Conservation (phyloP, 805 yeast genomes). For the Saccharomyces mikatae region DNA sequence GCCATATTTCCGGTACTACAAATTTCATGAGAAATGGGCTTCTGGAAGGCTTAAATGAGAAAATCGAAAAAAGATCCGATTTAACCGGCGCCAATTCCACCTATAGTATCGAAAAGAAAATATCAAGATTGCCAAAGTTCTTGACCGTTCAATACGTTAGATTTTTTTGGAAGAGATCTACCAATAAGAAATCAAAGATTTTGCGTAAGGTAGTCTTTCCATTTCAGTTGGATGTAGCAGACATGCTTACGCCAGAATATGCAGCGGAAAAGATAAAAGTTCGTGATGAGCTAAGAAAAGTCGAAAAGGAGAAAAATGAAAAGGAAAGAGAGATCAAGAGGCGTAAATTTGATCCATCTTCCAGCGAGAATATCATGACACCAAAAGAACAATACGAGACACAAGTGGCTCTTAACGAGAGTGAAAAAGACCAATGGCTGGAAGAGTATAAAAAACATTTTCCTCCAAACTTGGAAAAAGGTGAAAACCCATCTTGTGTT, state of each 20-base stretch:
- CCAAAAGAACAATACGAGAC: constrained; percentile 51
- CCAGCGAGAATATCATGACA: constrained; percentile 22
- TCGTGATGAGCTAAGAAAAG: constrained; percentile 68
- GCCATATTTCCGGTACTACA: constrained; percentile 80
- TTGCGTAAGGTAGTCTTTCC: constrained; percentile 93
- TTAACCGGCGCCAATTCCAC: constrained; percentile 60
- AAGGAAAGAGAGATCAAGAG: constrained; percentile 64
- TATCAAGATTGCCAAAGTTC: constrained; percentile 76
- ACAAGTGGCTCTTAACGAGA: constrained; percentile 30
- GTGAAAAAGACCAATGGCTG: background rate
- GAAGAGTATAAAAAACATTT: constrained; percentile 37
- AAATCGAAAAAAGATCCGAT: constrained; percentile 70
- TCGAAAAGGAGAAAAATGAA: constrained; percentile 68
- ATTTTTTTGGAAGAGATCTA: constrained; percentile 92
- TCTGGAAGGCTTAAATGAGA: constrained; percentile 62
- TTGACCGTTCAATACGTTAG: constrained; percentile 88
- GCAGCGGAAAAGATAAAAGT: constrained; percentile 56
- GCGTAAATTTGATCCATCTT: constrained; percentile 31
- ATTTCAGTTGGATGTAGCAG: constrained; percentile 80
- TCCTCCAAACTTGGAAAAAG: constrained; percentile 41
- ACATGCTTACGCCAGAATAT: constrained; percentile 73
- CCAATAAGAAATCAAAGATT: constrained; percentile 84
- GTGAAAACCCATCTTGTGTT: constrained; percentile 81
- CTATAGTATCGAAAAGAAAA: constrained; percentile 50
- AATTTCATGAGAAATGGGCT: constrained; percentile 86